These are phyloP conservation scores for Talaromyces ruber DNA, from an alignment of 495 filamentous ascomycete species.

Conservation along the genomic window DNA sequence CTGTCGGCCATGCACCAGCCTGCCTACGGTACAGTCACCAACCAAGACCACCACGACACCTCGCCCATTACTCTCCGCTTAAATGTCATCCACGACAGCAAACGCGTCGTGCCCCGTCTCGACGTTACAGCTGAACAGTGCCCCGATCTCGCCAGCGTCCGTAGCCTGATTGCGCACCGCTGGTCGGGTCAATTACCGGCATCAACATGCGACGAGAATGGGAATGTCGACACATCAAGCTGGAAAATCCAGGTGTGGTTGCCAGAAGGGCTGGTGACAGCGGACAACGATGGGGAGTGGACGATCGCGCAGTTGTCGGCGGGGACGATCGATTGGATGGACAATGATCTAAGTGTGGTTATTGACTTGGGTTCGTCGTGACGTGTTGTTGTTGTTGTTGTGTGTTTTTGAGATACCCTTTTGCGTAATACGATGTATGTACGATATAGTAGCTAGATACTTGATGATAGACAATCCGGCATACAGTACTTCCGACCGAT, in stretches of 20 bases:
- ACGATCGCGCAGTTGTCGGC: conserved; percentile 31
- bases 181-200: conserved; percentile 24
- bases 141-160: conserved; percentile 23
- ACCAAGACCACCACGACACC: not conserved
- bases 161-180: conserved; percentile 23
- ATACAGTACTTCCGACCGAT: not conserved
- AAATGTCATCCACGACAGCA: conserved; percentile 32
- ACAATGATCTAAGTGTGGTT: conserved; percentile 37
- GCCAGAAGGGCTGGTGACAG: conserved; percentile 27
- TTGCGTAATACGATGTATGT: not conserved
- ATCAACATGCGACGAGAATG: conserved; percentile 7
- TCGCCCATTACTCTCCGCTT: not conserved
- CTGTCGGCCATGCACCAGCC: not conserved
- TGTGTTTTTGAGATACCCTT: not conserved
- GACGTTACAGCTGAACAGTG: conserved; percentile 28
- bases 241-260: conserved; percentile 34
- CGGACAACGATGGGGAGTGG: conserved; percentile 38
- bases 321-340: conserved; percentile 44
- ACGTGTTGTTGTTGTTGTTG: not conserved
- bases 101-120: conserved; percentile 31
- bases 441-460: not conserved
- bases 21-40: not conserved
- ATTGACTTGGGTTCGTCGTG: conserved; percentile 23
- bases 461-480: not conserved
- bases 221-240: conserved; percentile 4